Conservation (phyloP, 2,329 filamentous ascomycete species). For the Lachnellula hyalina region DNA sequence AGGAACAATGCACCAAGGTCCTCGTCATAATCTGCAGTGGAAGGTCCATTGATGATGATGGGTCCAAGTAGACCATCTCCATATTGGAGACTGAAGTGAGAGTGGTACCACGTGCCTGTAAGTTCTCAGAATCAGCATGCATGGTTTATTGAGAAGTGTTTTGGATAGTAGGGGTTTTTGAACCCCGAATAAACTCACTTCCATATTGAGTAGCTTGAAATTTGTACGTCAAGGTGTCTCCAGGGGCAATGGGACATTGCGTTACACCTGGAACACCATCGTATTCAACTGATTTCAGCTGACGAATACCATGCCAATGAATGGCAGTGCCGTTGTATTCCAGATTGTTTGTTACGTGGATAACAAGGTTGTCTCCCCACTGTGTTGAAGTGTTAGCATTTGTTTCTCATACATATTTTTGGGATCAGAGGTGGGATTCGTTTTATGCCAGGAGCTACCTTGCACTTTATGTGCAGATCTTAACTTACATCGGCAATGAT, state of each 20-base stretch:
- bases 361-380: constrained; percentile 31
- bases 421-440: too few relatives aligned
- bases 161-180: too few relatives aligned
- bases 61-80: constrained; percentile 44
- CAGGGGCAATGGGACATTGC: constrained; percentile 64
- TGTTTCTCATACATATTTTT: too few relatives aligned
- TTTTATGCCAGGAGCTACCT: too few relatives aligned
- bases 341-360: constrained; percentile 33
- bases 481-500: constrained; percentile 33
- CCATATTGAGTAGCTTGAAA: constrained; percentile 28
- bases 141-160: too few relatives aligned
- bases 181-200: too few relatives aligned
- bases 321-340: constrained; percentile 42
- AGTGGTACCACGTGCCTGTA: constrained; percentile 28
- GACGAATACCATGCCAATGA: constrained; percentile 47
- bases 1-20: constrained; percentile 29
- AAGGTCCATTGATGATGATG: constrained; percentile 56
- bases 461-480: too few relatives aligned
- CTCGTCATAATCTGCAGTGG: constrained; percentile 52
- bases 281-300: constrained; percentile 36
- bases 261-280: constrained; percentile 40
- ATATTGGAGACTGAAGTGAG: constrained; percentile 25
- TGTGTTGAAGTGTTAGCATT: too few relatives aligned
- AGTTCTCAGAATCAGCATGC: too few relatives aligned
- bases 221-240: constrained; percentile 38